These are phyloP conservation scores for Kodamaea kaohsiungensis DNA, from an alignment of 805 yeast genomes.

Conservation along the genomic window DNA sequence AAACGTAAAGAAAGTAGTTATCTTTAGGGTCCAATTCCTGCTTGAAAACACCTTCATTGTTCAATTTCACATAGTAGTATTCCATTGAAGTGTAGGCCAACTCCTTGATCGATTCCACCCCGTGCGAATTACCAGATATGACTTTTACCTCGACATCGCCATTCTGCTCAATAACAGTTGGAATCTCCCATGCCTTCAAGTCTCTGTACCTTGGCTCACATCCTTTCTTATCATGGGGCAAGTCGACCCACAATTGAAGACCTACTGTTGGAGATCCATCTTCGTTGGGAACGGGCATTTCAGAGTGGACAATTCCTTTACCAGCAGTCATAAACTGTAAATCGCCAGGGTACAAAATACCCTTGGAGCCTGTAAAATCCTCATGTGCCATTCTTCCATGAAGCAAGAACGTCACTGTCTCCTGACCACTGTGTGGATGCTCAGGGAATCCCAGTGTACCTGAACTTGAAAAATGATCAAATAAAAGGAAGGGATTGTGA, in stretches of 20 bases:
- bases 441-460: conserved; percentile 79
- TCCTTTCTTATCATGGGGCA: conserved; percentile 64
- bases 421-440: conserved; percentile 83
- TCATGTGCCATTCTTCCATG: conserved; percentile 76
- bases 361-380: conserved; percentile 85
- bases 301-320: conserved; percentile 80
- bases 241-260: conserved; percentile 86
- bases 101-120: conserved; percentile 71
- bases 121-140: conserved; percentile 75
- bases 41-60: conserved; percentile 64
- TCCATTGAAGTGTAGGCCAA: conserved; percentile 82
- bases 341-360: conserved; percentile 78
- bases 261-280: conserved; percentile 55
- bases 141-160: conserved; percentile 64
- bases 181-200: conserved; percentile 67
- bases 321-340: conserved; percentile 96
- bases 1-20: conserved; percentile 69
- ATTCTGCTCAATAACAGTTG: conserved; percentile 64
- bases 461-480: conserved; percentile 72
- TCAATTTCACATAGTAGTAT: conserved; percentile 63
- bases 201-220: conserved; percentile 78
- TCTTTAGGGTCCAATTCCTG: conserved; percentile 61
- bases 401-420: conserved; percentile 67
- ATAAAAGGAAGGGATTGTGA: conserved; percentile 78
- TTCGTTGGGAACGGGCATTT: conserved; percentile 68